Conservation (phyloP, 1,284 basidiomycete genomes). For the Boletus semigastroideus region DNA sequence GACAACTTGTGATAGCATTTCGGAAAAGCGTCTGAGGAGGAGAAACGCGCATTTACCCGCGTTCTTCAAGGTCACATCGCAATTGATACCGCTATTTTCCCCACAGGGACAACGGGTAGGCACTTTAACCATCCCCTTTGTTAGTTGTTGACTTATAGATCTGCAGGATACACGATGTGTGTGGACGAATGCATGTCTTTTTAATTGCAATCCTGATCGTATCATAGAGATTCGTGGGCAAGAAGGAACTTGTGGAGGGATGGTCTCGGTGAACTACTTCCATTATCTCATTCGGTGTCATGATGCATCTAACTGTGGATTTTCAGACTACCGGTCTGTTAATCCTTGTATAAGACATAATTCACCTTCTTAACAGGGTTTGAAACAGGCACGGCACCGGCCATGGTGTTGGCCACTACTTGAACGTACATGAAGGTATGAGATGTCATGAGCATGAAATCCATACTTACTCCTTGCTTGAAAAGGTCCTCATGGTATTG, state of each 20-base stretch:
- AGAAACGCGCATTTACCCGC: slow-evolving; percentile 88
- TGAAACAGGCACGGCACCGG: slow-evolving; percentile 79
- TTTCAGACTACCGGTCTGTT: slow-evolving; percentile 44
- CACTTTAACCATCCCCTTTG: neutral
- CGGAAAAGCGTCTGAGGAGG: slow-evolving; percentile 78
- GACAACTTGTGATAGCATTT: slow-evolving; percentile 66
- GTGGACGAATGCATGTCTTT: neutral
- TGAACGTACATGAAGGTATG: slow-evolving; percentile 88
- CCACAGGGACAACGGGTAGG: slow-evolving; percentile 81
- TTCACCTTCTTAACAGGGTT: neutral
- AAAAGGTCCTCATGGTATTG: slow-evolving; percentile 81
- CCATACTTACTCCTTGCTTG: neutral
- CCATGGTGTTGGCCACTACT: slow-evolving; percentile 89
- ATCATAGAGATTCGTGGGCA: slow-evolving; percentile 78
- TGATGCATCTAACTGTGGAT: neutral
- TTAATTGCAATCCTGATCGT: slow-evolving; percentile 10
- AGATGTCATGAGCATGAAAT: neutral
- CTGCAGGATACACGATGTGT: slow-evolving; percentile 59
- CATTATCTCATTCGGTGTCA: neutral
- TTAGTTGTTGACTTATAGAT: neutral
- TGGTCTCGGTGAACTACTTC: slow-evolving; percentile 64
- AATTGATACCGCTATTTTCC: slow-evolving; percentile 86
- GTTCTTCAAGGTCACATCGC: slow-evolving; percentile 96
- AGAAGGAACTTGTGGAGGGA: slow-evolving; percentile 88
- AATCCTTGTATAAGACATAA: neutral